Conservation (phyloP, 2,329 filamentous ascomycete species). For the Aspergillus proliferans region DNA sequence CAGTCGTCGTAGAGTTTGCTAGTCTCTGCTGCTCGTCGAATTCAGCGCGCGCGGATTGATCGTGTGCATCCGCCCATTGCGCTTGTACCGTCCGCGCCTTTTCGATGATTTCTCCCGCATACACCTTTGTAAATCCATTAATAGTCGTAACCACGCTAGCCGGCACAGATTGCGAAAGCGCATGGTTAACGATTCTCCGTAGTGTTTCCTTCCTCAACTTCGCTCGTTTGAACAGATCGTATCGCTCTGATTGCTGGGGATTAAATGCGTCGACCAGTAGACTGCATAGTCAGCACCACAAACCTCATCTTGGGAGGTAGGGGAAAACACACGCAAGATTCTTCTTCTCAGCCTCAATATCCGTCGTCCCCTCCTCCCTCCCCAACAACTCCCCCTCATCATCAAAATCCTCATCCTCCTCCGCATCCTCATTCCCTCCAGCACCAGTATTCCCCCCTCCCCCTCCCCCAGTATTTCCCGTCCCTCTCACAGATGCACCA, state of each 20-base stretch:
- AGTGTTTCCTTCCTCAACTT: slow-evolving; percentile 47
- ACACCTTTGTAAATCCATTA: slow-evolving; percentile 60
- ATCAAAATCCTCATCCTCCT: slow-evolving; percentile 46
- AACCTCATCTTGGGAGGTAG: not conserved
- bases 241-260: slow-evolving; percentile 42
- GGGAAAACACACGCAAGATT: slow-evolving; percentile 32
- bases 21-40: slow-evolving; percentile 53
- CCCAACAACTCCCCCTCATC: slow-evolving; percentile 42
- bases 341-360: slow-evolving; percentile 49
- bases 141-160: slow-evolving; percentile 59
- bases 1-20: slow-evolving; percentile 36
- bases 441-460: not conserved
- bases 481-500: slow-evolving; percentile 24
- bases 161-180: slow-evolving; percentile 61
- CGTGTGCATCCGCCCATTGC: slow-evolving; percentile 45
- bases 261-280: slow-evolving; percentile 44
- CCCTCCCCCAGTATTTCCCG: no score
- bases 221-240: slow-evolving; percentile 45
- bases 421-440: slow-evolving; percentile 42
- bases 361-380: slow-evolving; percentile 39
- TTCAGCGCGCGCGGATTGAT: slow-evolving; percentile 48
- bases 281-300: slow-evolving; percentile 15
- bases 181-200: slow-evolving; percentile 58
- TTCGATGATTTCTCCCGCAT: slow-evolving; percentile 61
- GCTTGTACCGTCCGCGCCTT: slow-evolving; percentile 58